Conservation (phyloP, 768 basidiomycete genomes). For the Pisolithus orientalis region DNA sequence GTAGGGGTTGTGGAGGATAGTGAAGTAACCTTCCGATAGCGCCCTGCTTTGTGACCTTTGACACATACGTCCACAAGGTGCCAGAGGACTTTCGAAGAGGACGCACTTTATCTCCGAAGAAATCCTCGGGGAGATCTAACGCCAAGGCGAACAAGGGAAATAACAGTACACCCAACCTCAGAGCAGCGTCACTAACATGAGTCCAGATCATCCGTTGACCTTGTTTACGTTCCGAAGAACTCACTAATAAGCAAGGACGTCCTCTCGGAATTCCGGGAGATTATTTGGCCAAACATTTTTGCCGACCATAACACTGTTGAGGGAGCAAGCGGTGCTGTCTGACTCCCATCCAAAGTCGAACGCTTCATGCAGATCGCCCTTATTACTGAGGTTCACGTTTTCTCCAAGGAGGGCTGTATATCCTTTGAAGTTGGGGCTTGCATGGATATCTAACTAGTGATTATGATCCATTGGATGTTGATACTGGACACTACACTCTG, state of each 20-base stretch:
- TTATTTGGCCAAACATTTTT: conserved; percentile 71
- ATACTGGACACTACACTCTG: not conserved
- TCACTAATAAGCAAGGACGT: conserved; percentile 63
- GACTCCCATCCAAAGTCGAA: conserved; percentile 78
- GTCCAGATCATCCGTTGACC: conserved; percentile 12
- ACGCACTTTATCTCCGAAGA: conserved; percentile 76
- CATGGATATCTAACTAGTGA: conserved; percentile 13
- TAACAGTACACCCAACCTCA: conserved; percentile 56
- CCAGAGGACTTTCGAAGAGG: not conserved
- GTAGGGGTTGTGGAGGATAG: conserved; percentile 72
- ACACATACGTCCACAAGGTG: not conserved
- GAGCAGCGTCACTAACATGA: conserved; percentile 41
- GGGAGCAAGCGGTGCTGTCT: conserved; percentile 6
- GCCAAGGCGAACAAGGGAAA: conserved; percentile 86
- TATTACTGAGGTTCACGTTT: conserved; percentile 61
- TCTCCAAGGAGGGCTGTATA: conserved; percentile 71
- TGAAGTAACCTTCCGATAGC: conserved; percentile 81
- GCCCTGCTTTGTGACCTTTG: conserved; percentile 67
- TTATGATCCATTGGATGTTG: not conserved
- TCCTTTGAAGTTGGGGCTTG: conserved; percentile 64
- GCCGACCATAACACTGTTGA: conserved; percentile 55
- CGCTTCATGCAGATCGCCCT: conserved; percentile 84
- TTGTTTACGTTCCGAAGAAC: conserved; percentile 11
- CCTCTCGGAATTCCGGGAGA: conserved; percentile 53
- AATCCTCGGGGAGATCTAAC: conserved; percentile 65